Percentiles rank a stretch among this genome's conserved stretches.
Conservation (phyloP, 1,284 basidiomycete species). For the Ganoderma lucidum region DNA sequence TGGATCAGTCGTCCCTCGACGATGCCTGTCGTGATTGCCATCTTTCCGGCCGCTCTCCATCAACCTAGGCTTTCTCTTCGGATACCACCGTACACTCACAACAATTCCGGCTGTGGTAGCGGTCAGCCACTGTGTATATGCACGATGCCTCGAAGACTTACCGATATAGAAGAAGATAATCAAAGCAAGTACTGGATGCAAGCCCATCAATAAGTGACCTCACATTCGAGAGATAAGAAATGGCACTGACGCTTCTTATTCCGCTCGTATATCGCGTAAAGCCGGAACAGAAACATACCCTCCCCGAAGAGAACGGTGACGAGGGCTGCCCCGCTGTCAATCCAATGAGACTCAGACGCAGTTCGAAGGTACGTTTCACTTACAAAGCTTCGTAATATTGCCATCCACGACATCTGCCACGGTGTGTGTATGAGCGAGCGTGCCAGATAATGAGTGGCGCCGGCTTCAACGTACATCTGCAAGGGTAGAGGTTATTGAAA, state of each 20-base stretch:
- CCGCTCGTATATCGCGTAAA: background rate
- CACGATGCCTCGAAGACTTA: background rate
- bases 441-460: background rate
- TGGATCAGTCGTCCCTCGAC: background rate
- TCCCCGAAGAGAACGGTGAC: background rate
- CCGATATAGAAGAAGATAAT: background rate
- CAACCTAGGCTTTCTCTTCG: background rate
- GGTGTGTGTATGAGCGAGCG: background rate
- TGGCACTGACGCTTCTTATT: background rate
- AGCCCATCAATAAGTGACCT: background rate
- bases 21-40: background rate
- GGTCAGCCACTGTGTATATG: background rate
- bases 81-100: background rate
- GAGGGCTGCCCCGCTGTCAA: background rate
- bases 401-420: background rate
- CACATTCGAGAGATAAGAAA: background rate
- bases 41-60: background rate
- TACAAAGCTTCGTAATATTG: background rate
- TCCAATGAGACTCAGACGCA: background rate
- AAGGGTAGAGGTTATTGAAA: background rate
- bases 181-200: background rate
- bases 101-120: background rate
- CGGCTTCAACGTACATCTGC: background rate
- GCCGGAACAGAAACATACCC: background rate
- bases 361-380: background rate